These are phyloP conservation scores for Mucor racemosus DNA, from an alignment of 371 early-diverging fungal genomes.

Conservation along the genomic window DNA sequence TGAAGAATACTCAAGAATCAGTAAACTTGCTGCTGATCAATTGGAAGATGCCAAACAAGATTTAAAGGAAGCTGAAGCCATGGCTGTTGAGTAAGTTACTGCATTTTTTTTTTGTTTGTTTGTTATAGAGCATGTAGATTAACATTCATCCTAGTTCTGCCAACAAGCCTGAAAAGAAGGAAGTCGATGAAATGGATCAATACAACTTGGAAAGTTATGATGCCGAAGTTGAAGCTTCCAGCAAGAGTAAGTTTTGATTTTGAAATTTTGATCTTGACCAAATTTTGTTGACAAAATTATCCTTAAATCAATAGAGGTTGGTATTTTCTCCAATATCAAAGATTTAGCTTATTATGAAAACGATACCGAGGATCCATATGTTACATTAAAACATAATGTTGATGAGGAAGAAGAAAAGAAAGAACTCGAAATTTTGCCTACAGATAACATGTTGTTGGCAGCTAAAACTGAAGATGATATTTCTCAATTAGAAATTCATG, in stretches of 20 bases:
- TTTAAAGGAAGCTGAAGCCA: slow-evolving; percentile 60
- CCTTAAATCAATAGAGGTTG: too few relatives aligned
- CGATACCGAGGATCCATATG: slow-evolving; percentile 85
- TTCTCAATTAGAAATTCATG: slow-evolving; percentile 90
- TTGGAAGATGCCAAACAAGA: slow-evolving; percentile 76
- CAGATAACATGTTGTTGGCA: slow-evolving; percentile 88
- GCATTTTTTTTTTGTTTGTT: not conserved
- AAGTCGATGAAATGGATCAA: slow-evolving; percentile 69
- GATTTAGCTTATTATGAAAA: slow-evolving; percentile 80
- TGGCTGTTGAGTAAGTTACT: slow-evolving; percentile 39
- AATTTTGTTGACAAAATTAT: too few relatives aligned
- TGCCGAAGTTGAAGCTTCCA: slow-evolving; percentile 52
- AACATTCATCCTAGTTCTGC: not conserved
- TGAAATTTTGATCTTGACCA: too few relatives aligned
- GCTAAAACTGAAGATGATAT: slow-evolving; percentile 96
- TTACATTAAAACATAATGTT: slow-evolving; percentile 65
- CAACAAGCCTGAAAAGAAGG: slow-evolving; percentile 17
- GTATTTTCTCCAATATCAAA: slow-evolving; percentile 72
- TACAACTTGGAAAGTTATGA: slow-evolving; percentile 83
- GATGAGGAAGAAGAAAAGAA: slow-evolving; percentile 80
- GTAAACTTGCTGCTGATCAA: slow-evolving; percentile 70
- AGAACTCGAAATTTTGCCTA: slow-evolving; percentile 77
- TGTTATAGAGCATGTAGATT: too few relatives aligned
- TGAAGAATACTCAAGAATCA: slow-evolving; percentile 83
- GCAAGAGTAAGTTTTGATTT: slow-evolving; percentile 40